A percentile compares a stretch with the other conserved stretches of the same genome.
Evolutionary conservation across 306 rosid species (phyloP).

Genomic region (Lablab purpureus): DNA sequence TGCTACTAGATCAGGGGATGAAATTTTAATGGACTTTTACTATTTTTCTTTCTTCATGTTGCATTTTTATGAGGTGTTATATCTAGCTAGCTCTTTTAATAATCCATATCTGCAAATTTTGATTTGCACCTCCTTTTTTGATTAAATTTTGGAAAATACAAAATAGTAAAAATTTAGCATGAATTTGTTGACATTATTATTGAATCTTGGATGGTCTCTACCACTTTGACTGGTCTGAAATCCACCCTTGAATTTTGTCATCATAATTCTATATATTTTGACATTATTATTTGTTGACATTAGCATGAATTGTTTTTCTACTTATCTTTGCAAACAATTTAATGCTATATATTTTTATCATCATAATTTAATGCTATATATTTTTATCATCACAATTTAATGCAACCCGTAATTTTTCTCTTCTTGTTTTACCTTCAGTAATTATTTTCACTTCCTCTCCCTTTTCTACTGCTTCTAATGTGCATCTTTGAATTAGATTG

Average conservation of each 20-base stretch:
- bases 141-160: constrained; percentile 4
- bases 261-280: too few species aligned
- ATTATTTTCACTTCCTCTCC: not conserved
- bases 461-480: constrained; percentile 38
- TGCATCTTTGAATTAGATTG: constrained; percentile 62
- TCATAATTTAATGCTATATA: too few species aligned
- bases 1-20: not conserved
- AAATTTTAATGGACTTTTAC: constrained; percentile 11
- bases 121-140: not conserved
- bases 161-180: not conserved
- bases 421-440: not conserved
- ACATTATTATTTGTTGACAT: too few species aligned
- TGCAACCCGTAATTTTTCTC: too few species aligned
- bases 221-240: constrained; percentile 16
- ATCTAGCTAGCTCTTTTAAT: not conserved
- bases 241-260: not conserved
- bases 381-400: too few species aligned
- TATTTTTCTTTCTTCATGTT: not conserved
- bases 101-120: not conserved
- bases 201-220: not conserved
- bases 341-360: not conserved
- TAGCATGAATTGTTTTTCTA: not conserved
- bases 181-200: not conserved
- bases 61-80: not conserved
- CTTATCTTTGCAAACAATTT: not conserved